A percentile compares a stretch with the other conserved stretches of the same genome.
These are phyloP conservation scores for Nigrograna mackinnonii DNA, from an alignment of 2,329 filamentous ascomycete species.

Conservation along the genomic window DNA sequence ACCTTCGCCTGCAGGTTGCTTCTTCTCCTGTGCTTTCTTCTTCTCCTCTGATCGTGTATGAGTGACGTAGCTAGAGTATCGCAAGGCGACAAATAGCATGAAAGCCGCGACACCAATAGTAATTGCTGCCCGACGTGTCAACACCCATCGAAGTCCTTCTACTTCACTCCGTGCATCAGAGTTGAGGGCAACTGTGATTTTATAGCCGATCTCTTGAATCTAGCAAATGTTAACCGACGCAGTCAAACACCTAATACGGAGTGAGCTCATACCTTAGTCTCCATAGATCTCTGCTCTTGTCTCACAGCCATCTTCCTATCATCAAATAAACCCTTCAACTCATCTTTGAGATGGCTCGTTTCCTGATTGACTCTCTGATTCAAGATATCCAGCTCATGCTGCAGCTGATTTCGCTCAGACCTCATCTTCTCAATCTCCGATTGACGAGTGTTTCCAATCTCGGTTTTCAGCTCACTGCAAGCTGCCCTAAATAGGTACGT, in stretches of 20 bases:
- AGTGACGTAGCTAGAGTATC: constrained; percentile 43
- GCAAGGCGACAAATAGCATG: constrained; percentile 47
- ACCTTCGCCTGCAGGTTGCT: constrained; percentile 17
- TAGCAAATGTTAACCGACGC: constrained; percentile 37
- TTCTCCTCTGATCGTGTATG: constrained; percentile 44
- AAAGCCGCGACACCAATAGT: constrained; percentile 56
- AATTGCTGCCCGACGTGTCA: constrained; percentile 66
- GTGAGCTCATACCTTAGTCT: constrained; percentile 65
- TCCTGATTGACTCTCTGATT: constrained; percentile 86
- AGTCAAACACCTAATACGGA: not conserved
- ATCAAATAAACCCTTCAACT: constrained; percentile 94
- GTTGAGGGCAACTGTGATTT: constrained; percentile 87
- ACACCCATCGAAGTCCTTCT: constrained; percentile 86
- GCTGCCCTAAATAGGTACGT: constrained; percentile 92
- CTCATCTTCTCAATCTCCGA: constrained; percentile 79
- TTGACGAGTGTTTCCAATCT: constrained; percentile 78
- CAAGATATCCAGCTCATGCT: constrained; percentile 94
- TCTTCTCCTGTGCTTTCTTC: constrained; percentile 33
- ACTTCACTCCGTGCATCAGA: constrained; percentile 92
- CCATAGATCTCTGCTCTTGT: constrained; percentile 82
- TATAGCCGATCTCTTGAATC: constrained; percentile 95
- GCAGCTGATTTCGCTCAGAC: constrained; percentile 80
- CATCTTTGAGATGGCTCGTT: constrained; percentile 78
- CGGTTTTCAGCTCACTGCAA: constrained; percentile 87
- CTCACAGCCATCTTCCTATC: constrained; percentile 91